A percentile compares a stretch with the other conserved stretches of the same genome.
phyloP scores from a whole-genome alignment of 1,284 basidiomycete genomes.

The Trichosporon sp. region DNA sequence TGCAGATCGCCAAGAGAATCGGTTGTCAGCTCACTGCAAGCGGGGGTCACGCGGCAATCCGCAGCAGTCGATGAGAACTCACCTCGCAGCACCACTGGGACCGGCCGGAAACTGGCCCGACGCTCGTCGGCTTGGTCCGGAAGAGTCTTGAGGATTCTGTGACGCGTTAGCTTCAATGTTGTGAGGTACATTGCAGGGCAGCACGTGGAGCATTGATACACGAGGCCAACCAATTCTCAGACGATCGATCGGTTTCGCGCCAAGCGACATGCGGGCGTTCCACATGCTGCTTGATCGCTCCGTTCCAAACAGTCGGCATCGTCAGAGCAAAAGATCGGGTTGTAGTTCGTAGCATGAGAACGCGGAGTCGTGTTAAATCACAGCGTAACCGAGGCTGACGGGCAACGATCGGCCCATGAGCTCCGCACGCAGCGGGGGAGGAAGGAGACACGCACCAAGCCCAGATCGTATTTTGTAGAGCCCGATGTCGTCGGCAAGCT shows the following conservation, averaged over 20 bases:
- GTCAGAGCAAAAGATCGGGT: background rate
- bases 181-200: background rate
- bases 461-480: constrained; percentile 48
- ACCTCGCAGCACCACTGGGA: constrained; percentile 6
- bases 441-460: constrained; percentile 28
- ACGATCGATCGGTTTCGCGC: background rate
- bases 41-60: background rate
- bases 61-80: background rate
- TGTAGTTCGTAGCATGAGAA: background rate
- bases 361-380: background rate
- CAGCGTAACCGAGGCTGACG: constrained; percentile 12
- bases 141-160: constrained; percentile 15
- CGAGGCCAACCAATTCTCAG: constrained; percentile 7
- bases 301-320: background rate
- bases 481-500: constrained; percentile 40
- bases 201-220: background rate
- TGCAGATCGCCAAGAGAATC: background rate
- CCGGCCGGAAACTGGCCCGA: background rate
- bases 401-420: constrained; percentile 24
- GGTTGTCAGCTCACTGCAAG: background rate
- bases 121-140: constrained; percentile 19
- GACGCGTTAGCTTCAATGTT: background rate
- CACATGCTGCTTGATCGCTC: background rate
- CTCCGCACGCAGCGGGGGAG: constrained; percentile 25
- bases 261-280: background rate